phyloP scores from a whole-genome alignment of 352 stramenopile genomes.

The Pythium sp. region DNA sequence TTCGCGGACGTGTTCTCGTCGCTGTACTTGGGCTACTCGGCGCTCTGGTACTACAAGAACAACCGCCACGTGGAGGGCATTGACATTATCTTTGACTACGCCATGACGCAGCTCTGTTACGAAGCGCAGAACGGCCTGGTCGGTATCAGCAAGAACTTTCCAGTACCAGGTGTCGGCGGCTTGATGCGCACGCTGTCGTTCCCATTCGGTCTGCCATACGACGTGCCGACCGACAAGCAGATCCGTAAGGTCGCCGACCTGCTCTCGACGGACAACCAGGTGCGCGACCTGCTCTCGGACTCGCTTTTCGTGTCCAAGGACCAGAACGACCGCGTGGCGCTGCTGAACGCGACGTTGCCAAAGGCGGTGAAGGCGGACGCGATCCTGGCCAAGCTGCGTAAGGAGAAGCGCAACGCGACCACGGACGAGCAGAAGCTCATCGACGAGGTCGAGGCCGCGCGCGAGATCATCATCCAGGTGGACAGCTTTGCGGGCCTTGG shows the following conservation, averaged over 20 bases:
- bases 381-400: slow-evolving; percentile 89
- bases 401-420: slow-evolving; percentile 94
- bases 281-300: slow-evolving; percentile 68
- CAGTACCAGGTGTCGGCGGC: slow-evolving; percentile 86
- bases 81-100: slow-evolving; percentile 95
- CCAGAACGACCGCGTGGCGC: slow-evolving; percentile 55
- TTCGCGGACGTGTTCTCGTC: slow-evolving; percentile 97
- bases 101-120: slow-evolving; percentile 94
- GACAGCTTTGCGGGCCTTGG: slow-evolving; percentile 90
- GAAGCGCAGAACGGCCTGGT: slow-evolving; percentile 96
- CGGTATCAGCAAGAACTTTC: slow-evolving; percentile 96
- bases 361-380: slow-evolving; percentile 92
- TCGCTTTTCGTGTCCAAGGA: slow-evolving; percentile 79
- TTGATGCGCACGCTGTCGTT: slow-evolving; percentile 96
- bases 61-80: slow-evolving; percentile 93
- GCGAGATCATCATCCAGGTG: slow-evolving; percentile 97
- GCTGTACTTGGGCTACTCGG: slow-evolving; percentile 97
- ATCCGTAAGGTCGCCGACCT: slow-evolving; percentile 68
- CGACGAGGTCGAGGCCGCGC: slow-evolving; percentile 93
- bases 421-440: slow-evolving; percentile 93
- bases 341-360: slow-evolving; percentile 72
- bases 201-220: slow-evolving; percentile 93
- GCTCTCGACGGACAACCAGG: slow-evolving; percentile 66
- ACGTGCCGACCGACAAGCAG: slow-evolving; percentile 87
- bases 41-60: slow-evolving; percentile 96